These are phyloP conservation scores for Myxozyma lipomycoides DNA, from an alignment of 805 yeast species.

Conservation along the genomic window DNA sequence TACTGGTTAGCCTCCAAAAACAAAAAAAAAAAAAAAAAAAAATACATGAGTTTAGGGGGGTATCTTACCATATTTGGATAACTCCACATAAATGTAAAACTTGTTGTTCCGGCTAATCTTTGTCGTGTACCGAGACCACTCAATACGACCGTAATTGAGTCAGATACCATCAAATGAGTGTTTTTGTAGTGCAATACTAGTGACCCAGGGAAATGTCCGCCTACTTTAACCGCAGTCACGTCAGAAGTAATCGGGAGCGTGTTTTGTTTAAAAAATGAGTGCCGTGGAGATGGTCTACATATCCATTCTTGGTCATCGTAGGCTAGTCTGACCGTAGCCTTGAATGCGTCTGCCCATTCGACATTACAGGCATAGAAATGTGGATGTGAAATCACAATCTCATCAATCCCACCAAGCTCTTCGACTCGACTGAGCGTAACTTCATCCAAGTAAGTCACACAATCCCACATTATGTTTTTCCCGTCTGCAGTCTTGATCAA, in stretches of 20 bases:
- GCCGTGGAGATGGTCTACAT: slow-evolving; percentile 10
- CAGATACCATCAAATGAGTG: slow-evolving; percentile 23
- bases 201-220: slow-evolving; percentile 29
- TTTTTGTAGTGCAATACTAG: slow-evolving; percentile 21
- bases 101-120: slow-evolving; percentile 20
- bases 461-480: slow-evolving; percentile 28
- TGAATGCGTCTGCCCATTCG: slow-evolving; percentile 29
- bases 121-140: slow-evolving; percentile 22
- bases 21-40: too few relatives aligned
- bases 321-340: slow-evolving; percentile 21
- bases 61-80: slow-evolving; percentile 28
- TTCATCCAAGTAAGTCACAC: slow-evolving; percentile 22
- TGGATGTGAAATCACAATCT: slow-evolving; percentile 29
- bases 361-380: slow-evolving; percentile 26
- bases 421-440: slow-evolving; percentile 14
- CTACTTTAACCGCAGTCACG: slow-evolving; percentile 9
- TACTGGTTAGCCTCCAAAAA: neutral
- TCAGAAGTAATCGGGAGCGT: neutral
- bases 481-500: slow-evolving; percentile 23
- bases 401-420: slow-evolving; percentile 21
- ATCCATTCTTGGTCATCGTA: slow-evolving; percentile 20
- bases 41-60: neutral
- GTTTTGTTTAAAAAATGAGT: slow-evolving; percentile 7
- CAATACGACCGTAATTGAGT: slow-evolving; percentile 22
- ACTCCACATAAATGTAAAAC: slow-evolving; percentile 28